Base-by-base conservation (phyloP, 345 rosid species). In the Iberis pinnata region DNA sequence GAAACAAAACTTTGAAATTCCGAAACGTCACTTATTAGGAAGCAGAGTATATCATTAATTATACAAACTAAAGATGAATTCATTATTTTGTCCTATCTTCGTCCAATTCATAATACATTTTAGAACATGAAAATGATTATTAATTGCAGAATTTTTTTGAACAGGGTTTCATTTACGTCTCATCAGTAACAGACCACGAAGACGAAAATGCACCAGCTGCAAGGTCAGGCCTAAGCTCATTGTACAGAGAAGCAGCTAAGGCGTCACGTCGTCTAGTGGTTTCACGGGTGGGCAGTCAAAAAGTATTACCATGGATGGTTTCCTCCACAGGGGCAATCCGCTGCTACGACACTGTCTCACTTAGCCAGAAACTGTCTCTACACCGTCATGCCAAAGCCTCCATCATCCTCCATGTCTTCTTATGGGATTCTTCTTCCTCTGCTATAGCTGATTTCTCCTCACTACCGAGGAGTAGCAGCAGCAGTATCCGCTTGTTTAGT, bases 91-190 rank as follows among this genome's bases (percentile, higher is more conserved):
- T n/a, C n/a, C n/a, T n/a, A 22, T 22, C 25, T 2, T 6, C 25
- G 25, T 22, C 25, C 25, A 3, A 22, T 22, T 6, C 6, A 22
- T 2, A 22, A 3, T 2, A 22, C 3, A 22, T 3, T 22, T 22
- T 22, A 2, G 25, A 22, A 22, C 3, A 22, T 22, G 25, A 3
- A 29, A 29, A 5, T 6, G 33, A 29, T 9, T 29, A 4, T 29
- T 2, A 29, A 29, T 29, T 7, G 10, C 29, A 4, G 29, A 4
- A 26, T 26, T 29, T 29, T 29, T 3, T 54, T 25, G 10, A 10
- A 51, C 80, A 90, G 96, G 98, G 98, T 17, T 92, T 92, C 63
- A 85, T 92, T 46, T 81, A 85, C 61, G 80, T 92, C 17, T 92
- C 98, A 12, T 81, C 98, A 1, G 95, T 88, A 0, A 76, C 83